A percentile compares a stretch with the other conserved stretches of the same genome.
Conservation (phyloP, 202 grass and related monocot species). For the Schoenoplectus triqueter region DNA sequence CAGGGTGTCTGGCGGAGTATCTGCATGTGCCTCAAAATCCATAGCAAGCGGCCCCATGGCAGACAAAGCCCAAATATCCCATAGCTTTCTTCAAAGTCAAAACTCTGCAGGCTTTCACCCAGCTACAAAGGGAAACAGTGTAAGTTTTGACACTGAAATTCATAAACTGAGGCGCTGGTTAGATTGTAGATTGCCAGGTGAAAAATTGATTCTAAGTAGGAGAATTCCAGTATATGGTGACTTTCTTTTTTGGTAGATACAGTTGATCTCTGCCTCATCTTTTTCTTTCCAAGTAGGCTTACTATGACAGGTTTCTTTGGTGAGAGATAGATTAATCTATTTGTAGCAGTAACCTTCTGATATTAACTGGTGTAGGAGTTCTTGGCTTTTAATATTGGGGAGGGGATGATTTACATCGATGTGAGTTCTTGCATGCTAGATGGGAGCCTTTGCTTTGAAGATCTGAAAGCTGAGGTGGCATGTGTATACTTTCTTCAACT, state of each 20-base stretch:
- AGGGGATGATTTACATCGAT: constrained; percentile 68
- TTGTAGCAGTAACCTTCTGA: constrained; percentile 22
- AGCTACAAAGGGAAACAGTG: constrained; percentile 51
- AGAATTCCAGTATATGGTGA: neutral
- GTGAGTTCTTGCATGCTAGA: constrained; percentile 51
- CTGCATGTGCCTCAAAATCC: constrained; percentile 60
- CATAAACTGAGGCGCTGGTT: too few species aligned
- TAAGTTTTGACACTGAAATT: constrained; percentile 52
- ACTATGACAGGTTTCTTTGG: constrained; percentile 23
- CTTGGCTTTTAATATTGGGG: constrained; percentile 70
- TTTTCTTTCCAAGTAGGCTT: neutral
- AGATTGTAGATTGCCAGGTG: too few species aligned
- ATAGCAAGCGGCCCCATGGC: constrained; percentile 51
- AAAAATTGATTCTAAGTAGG: too few species aligned
- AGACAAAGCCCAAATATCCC: constrained; percentile 45
- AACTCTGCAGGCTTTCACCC: constrained; percentile 47
- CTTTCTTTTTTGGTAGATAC: constrained; percentile 22
- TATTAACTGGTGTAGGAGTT: constrained; percentile 48
- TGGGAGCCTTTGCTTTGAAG: constrained; percentile 53
- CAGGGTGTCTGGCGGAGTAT: constrained; percentile 58
- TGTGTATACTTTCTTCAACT: constrained; percentile 85
- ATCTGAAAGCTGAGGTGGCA: constrained; percentile 84
- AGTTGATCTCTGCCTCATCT: constrained; percentile 19
- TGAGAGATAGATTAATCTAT: constrained; percentile 40
- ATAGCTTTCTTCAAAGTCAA: constrained; percentile 48